These are phyloP conservation scores for Guadua angustifolia DNA, from an alignment of 176 grass and related monocot genomes.

Conservation along the genomic window DNA sequence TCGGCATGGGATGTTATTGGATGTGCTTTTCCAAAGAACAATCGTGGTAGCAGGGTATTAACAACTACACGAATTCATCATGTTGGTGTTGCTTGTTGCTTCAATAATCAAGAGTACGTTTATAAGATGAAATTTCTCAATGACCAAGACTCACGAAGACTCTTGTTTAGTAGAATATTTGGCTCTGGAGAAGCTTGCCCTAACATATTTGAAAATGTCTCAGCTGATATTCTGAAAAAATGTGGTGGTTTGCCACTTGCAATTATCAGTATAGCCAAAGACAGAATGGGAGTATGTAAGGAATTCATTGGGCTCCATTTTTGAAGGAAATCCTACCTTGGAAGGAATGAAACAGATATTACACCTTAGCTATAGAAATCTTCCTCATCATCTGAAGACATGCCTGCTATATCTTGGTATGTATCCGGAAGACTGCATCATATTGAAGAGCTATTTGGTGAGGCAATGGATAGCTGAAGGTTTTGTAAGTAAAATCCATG, in stretches of 20 bases:
- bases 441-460: conserved; percentile 25
- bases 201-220: background rate
- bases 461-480: conserved; percentile 58
- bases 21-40: too few relatives aligned
- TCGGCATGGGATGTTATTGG: too few relatives aligned
- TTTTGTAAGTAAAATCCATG: conserved; percentile 8
- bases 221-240: conserved; percentile 11
- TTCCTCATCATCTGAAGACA: conserved; percentile 54
- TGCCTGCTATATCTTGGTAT: conserved; percentile 52
- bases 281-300: background rate
- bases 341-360: conserved; percentile 36
- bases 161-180: conserved; percentile 38
- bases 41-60: too few relatives aligned
- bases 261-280: conserved; percentile 21
- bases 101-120: too few relatives aligned
- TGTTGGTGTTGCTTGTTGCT: too few relatives aligned
- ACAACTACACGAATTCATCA: too few relatives aligned
- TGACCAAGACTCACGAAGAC: background rate
- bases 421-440: conserved; percentile 36
- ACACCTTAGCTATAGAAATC: conserved; percentile 42
- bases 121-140: too few relatives aligned
- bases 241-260: conserved; percentile 32
- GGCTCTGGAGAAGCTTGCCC: background rate
- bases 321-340: conserved; percentile 5
- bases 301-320: background rate